Base-by-base conservation (phyloP, 1,284 basidiomycete species). In the Tylopilus orsonianus region DNA sequence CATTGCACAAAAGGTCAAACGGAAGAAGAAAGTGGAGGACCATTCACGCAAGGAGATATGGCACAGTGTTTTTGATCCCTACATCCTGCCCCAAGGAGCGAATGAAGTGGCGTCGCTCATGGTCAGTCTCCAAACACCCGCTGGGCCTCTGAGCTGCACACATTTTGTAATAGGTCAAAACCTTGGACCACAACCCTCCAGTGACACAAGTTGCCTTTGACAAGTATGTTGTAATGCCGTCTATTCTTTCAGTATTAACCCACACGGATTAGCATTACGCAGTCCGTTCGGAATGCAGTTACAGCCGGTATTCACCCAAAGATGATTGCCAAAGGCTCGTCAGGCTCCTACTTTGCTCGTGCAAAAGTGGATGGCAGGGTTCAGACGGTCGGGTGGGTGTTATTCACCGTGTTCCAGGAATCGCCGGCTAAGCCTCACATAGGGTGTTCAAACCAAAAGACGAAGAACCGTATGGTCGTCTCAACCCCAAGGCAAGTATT, bases 361-460 rank as follows among this genome's bases (percentile, higher is more conserved):
- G 81, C 84, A 0, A 89, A 85, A 67, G 69, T 77, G 23, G 85
- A 89, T 14, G 84, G 81, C 14, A 73, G 74, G 34, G 77, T 89
- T 7, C 84, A 87, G 54, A 91, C 87, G 14, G 81, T 92, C 30
- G 88, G 85, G 88, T 90, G 64, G 66, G 87, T 72, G 14, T 13
- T 46, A 36, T 26, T 27, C 19, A 13, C 20, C 32, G 18, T 10
- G 37, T 36, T 27, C 29, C 46, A 16, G 37, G 18, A 20, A 14
- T 14, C 3, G 19, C 32, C 49, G 9, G 49, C 40, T 33, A 47
- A 56, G 30, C 45, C 33, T 48, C 30, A 5, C 5, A 14, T 53
- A 91, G 87, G 16, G 87, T 93, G 5, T 93, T 93, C 69, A 93
- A 94, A 64, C 91, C 91, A 2, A 92, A 93, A 62, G 91, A 93